Conservation (phyloP, 2,329 filamentous ascomycete species). For the Aureobasidium pullulans region DNA sequence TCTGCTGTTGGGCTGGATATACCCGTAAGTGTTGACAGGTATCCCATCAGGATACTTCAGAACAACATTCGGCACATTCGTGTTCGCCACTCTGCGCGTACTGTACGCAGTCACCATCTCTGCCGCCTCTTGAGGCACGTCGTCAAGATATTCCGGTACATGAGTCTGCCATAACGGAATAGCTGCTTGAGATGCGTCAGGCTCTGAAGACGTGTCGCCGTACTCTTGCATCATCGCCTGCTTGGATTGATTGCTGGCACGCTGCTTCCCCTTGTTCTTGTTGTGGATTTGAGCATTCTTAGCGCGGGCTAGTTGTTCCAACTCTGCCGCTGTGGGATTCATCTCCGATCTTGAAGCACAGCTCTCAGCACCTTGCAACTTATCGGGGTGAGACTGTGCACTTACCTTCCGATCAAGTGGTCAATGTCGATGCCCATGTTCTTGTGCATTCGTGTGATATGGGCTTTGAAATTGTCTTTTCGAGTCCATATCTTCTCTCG, state of each 20-base stretch:
- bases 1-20: neutral
- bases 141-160: neutral
- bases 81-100: neutral
- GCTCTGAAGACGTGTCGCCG: neutral
- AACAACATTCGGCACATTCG: neutral
- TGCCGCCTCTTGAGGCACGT: conserved; percentile 2
- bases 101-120: neutral
- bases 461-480: conserved; percentile 78
- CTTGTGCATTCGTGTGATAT: conserved; percentile 62
- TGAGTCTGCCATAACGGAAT: conserved; percentile 3
- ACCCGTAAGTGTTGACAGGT: neutral
- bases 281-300: neutral
- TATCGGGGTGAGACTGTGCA: neutral
- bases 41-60: neutral
- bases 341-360: neutral
- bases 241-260: neutral
- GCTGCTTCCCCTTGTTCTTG: conserved; percentile 6
- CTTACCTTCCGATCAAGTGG: conserved; percentile 5
- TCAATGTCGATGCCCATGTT: conserved; percentile 3
- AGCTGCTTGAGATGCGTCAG: neutral
- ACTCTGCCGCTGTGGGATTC: neutral
- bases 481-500: conserved; percentile 69
- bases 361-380: neutral
- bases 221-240: neutral
- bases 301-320: neutral